Evolutionary conservation across 768 basidiomycete species (phyloP).

Genomic region (Agaricus sinodeliciosus): DNA sequence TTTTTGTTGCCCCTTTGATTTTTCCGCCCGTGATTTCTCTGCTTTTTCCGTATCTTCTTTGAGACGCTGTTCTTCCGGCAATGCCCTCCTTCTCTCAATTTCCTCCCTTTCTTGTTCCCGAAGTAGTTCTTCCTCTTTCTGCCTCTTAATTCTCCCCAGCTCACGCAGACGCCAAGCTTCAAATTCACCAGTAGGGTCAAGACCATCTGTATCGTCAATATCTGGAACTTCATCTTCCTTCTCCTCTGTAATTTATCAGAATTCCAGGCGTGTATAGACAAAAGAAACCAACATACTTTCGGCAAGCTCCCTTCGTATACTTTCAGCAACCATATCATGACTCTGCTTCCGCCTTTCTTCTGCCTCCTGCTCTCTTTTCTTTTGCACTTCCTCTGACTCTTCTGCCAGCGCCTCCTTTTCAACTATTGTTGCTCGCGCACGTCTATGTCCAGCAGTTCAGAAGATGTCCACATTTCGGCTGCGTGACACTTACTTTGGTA

Average conservation of each 20-base stretch:
- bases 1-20: conserved; percentile 85
- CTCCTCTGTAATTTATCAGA: conserved; percentile 55
- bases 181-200: conserved; percentile 86
- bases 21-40: conserved; percentile 74
- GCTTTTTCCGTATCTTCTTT: conserved; percentile 90
- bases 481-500: conserved; percentile 70
- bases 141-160: conserved; percentile 86
- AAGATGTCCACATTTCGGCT: not conserved
- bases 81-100: conserved; percentile 81
- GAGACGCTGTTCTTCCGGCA: conserved; percentile 90
- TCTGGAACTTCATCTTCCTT: conserved; percentile 79
- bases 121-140: conserved; percentile 81
- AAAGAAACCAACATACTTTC: conserved; percentile 58
- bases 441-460: conserved; percentile 34
- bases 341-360: conserved; percentile 84
- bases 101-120: conserved; percentile 86
- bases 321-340: conserved; percentile 91
- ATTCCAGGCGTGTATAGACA: not conserved
- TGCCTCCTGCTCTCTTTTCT: conserved; percentile 64
- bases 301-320: conserved; percentile 82
- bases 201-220: conserved; percentile 91
- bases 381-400: conserved; percentile 70
- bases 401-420: conserved; percentile 62
- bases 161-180: conserved; percentile 96
- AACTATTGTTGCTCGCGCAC: conserved; percentile 65